These are phyloP conservation scores for Knufia petricola DNA, from an alignment of 2,329 filamentous ascomycete species.

Conservation along the genomic window DNA sequence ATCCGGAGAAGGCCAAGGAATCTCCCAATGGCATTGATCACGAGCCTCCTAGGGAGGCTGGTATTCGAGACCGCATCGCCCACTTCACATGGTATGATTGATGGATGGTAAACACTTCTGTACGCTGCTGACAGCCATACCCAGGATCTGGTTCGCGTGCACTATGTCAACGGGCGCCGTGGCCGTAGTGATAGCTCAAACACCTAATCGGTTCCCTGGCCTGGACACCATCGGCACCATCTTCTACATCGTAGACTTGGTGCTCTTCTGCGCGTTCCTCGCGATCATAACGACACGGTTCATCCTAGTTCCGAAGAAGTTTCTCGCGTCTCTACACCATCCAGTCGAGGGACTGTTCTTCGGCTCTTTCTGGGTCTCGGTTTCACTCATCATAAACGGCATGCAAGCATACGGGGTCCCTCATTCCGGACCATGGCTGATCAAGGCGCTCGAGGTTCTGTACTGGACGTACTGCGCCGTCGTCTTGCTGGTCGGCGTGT, in stretches of 20 bases:
- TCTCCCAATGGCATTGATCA: too few species aligned
- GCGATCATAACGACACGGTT: conserved; percentile 51
- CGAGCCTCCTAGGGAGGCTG: too few species aligned
- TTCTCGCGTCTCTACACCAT: conserved; percentile 50
- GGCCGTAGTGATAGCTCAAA: conserved; percentile 51
- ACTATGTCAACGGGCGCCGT: conserved; percentile 68
- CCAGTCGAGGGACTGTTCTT: conserved; percentile 61
- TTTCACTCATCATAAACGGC: conserved; percentile 58
- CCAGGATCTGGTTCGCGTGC: conserved; percentile 66
- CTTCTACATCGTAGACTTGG: conserved; percentile 59
- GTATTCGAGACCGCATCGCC: too few species aligned
- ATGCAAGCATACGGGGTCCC: conserved; percentile 57
- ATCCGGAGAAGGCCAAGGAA: too few species aligned
- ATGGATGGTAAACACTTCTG: too few species aligned
- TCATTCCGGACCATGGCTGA: conserved; percentile 44
- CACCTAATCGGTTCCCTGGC: conserved; percentile 54
- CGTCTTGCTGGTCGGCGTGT: conserved; percentile 51
- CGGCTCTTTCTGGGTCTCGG: conserved; percentile 59
- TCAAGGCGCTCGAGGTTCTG: conserved; percentile 48
- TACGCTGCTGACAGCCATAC: too few species aligned
- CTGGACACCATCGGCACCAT: conserved; percentile 54
- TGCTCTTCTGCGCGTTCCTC: conserved; percentile 52
- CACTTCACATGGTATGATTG: too few species aligned
- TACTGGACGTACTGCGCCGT: conserved; percentile 61
- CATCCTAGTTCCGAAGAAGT: conserved; percentile 44